phyloP scores from a whole-genome alignment of 495 filamentous ascomycete species.

The Daldinia caldariorum region DNA sequence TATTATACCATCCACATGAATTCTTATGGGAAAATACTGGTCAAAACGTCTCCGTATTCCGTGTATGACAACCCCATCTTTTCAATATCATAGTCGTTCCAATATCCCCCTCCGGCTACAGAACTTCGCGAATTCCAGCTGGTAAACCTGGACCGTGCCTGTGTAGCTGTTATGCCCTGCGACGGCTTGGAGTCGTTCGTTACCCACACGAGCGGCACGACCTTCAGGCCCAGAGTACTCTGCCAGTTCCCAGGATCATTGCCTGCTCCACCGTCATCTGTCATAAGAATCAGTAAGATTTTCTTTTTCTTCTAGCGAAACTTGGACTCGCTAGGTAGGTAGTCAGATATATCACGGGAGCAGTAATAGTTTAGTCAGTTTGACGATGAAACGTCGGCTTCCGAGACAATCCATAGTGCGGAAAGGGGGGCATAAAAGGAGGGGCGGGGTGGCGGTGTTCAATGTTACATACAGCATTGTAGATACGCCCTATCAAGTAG shows the following conservation, averaged over 20 bases:
- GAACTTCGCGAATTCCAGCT: constrained; percentile 46
- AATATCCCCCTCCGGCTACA: constrained; percentile 55
- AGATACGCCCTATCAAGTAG: constrained; percentile 54
- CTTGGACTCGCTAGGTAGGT: not conserved
- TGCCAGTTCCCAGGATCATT: constrained; percentile 54
- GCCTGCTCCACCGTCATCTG: constrained; percentile 51
- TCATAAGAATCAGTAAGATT: not conserved
- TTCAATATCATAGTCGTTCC: constrained; percentile 60
- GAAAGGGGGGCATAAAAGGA: not conserved
- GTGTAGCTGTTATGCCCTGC: constrained; percentile 49
- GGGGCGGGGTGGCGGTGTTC: not conserved
- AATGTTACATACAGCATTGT: constrained; percentile 45
- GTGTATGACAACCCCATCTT: constrained; percentile 54
- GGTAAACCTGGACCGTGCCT: constrained; percentile 48
- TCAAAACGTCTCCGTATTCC: constrained; percentile 51
- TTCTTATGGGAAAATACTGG: constrained; percentile 47
- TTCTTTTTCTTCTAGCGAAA: not conserved
- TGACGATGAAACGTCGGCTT: constrained; percentile 1
- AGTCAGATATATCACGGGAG: not conserved
- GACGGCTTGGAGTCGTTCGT: constrained; percentile 56
- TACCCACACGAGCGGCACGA: constrained; percentile 58
- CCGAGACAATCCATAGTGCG: not conserved
- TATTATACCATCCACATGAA: not conserved
- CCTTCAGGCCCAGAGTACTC: constrained; percentile 49
- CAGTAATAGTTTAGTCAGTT: not conserved